A percentile compares a stretch with the other conserved stretches of the same genome.
Evolutionary conservation across 495 filamentous ascomycete species (phyloP).

Genomic region (Neurospora sp.): DNA sequence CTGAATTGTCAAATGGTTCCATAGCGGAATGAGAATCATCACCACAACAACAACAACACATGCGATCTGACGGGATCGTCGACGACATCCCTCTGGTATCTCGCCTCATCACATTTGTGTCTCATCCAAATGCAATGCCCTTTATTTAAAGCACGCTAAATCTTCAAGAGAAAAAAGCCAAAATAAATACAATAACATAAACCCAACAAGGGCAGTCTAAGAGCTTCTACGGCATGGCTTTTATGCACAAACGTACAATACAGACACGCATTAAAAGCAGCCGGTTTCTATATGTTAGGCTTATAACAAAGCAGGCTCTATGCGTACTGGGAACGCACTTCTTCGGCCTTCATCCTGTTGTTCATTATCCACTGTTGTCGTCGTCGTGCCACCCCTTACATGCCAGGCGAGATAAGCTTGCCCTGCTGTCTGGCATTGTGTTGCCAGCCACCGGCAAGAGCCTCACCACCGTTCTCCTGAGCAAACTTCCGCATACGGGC

Average conservation of each 20-base stretch:
- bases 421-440: constrained; percentile 67
- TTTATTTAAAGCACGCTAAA: not conserved
- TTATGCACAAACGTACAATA: constrained; percentile 3
- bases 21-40: not conserved
- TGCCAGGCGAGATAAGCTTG: constrained; percentile 78
- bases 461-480: constrained; percentile 54
- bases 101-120: not conserved
- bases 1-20: not conserved
- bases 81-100: not conserved
- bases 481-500: constrained; percentile 71
- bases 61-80: not conserved
- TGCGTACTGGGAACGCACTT: not conserved
- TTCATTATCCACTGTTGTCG: not conserved
- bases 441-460: constrained; percentile 81
- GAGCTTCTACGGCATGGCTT: not conserved
- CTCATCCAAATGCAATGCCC: not conserved
- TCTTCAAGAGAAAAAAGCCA: not conserved
- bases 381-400: constrained; percentile 34
- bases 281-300: not conserved
- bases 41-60: not conserved
- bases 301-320: not conserved
- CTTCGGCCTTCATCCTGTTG: not conserved
- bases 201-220: not conserved
- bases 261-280: not conserved
- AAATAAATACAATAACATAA: constrained; percentile 4